A percentile compares a stretch with the other conserved stretches of the same genome.
Evolutionary conservation across 2,329 filamentous ascomycete genomes (phyloP).

Genomic region (Paradendryphiella salina): DNA sequence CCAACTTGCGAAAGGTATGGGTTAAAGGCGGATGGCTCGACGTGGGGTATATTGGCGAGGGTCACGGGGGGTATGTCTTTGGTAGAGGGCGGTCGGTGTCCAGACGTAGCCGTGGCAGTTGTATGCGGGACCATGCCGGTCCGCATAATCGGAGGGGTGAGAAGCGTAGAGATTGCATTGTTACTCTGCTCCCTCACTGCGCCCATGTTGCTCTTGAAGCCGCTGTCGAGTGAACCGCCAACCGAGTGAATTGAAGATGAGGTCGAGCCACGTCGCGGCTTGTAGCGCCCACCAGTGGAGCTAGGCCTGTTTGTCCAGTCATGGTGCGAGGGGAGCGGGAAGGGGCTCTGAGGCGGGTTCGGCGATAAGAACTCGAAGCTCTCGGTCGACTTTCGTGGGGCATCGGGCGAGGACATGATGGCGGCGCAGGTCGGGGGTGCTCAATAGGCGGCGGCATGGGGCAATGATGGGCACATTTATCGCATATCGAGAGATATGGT

Average conservation of each 20-base stretch:
- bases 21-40: slow-evolving; percentile 79
- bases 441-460: slow-evolving; percentile 43
- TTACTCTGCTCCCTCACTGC: slow-evolving; percentile 74
- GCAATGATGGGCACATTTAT: slow-evolving; percentile 20
- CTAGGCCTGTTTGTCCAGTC: slow-evolving; percentile 55
- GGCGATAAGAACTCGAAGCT: slow-evolving; percentile 54
- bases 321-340: slow-evolving; percentile 63
- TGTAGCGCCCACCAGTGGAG: slow-evolving; percentile 53
- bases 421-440: slow-evolving; percentile 34
- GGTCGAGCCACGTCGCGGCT: slow-evolving; percentile 73
- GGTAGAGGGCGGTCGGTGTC: slow-evolving; percentile 80
- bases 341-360: slow-evolving; percentile 48
- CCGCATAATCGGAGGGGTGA: slow-evolving; percentile 86
- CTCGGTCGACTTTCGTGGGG: slow-evolving; percentile 53
- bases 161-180: slow-evolving; percentile 93
- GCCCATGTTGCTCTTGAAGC: slow-evolving; percentile 60
- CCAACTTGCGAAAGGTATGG: slow-evolving; percentile 85
- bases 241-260: slow-evolving; percentile 88
- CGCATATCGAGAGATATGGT: slow-evolving; percentile 10
- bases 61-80: slow-evolving; percentile 92
- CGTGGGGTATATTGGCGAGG: slow-evolving; percentile 80
- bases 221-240: slow-evolving; percentile 77
- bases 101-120: slow-evolving; percentile 66
- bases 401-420: slow-evolving; percentile 48
- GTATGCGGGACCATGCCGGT: slow-evolving; percentile 84